These are phyloP conservation scores for Pugionium cornutum DNA, from an alignment of 345 rosid genomes.

Conservation along the genomic window DNA sequence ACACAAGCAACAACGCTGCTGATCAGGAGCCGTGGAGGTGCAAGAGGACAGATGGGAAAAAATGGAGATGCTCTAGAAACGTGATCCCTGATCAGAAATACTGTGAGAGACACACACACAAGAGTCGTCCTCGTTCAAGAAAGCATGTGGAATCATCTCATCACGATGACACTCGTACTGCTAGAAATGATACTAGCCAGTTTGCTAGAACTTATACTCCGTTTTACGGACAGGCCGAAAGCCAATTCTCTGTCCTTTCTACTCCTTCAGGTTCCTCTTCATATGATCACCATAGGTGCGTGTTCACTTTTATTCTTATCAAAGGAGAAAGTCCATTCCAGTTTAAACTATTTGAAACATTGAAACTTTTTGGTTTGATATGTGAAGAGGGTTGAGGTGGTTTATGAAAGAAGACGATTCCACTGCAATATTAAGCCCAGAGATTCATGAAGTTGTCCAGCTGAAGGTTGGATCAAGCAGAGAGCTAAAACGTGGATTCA, in stretches of 20 bases:
- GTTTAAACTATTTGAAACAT: not conserved
- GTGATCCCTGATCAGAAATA: conserved; percentile 81
- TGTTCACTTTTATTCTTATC: conserved; percentile 3
- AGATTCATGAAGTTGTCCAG: conserved; percentile 42
- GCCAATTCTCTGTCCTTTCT: conserved; percentile 35
- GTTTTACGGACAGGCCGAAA: conserved; percentile 37
- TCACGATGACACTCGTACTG: conserved; percentile 46
- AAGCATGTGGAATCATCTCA: conserved; percentile 84
- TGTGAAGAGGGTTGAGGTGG: conserved; percentile 79
- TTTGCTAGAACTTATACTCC: conserved; percentile 32
- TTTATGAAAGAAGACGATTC: conserved; percentile 58
- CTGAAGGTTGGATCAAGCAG: conserved; percentile 38
- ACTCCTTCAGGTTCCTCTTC: conserved; percentile 40
- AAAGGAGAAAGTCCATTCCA: no score
- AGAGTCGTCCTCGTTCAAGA: conserved; percentile 99
- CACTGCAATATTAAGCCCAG: conserved; percentile 46
- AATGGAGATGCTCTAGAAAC: conserved; percentile 91
- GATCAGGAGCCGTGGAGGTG: conserved; percentile 83
- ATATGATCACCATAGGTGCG: conserved; percentile 60
- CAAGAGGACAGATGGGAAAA: conserved; percentile 86
- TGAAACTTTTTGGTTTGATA: conserved; percentile 25
- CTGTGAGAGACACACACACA: conserved; percentile 84
- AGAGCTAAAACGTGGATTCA: conserved; percentile 36
- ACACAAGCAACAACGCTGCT: conserved; percentile 31
- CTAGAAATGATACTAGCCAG: conserved; percentile 29